Evolutionary conservation across 2,329 filamentous ascomycete genomes (phyloP).

Genomic region (Fusarium mexicanum): DNA sequence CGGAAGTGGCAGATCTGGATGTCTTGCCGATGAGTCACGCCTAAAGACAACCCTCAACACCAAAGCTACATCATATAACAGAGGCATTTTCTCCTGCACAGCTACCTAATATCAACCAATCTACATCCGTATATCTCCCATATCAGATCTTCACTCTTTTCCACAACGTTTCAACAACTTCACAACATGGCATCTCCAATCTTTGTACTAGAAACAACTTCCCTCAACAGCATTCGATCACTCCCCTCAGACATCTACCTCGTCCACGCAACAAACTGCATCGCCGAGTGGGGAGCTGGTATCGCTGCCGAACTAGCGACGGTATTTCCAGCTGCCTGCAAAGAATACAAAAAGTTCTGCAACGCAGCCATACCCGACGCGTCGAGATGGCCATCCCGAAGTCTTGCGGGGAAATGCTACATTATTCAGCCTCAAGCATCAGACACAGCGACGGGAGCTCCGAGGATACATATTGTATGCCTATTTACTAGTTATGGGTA

Average conservation of each 20-base stretch:
- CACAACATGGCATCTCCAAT: constrained; percentile 6
- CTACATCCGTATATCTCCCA: background rate
- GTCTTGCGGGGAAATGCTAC: constrained; percentile 41
- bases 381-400: constrained; percentile 27
- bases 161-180: accelerated
- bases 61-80: background rate
- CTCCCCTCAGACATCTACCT: constrained; percentile 35
- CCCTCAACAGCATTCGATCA: constrained; percentile 25
- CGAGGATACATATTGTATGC: constrained; percentile 32
- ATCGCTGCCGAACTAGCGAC: constrained; percentile 42
- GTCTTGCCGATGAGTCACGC: constrained; percentile 1
- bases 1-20: background rate
- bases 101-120: background rate
- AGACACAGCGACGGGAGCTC: constrained; percentile 34
- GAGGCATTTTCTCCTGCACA: background rate
- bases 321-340: constrained; percentile 41
- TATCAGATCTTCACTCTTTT: accelerated
- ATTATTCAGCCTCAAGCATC: constrained; percentile 43
- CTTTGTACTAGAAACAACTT: constrained; percentile 17
- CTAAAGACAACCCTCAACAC: background rate
- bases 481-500: constrained; percentile 35
- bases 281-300: constrained; percentile 45
- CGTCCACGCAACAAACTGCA: constrained; percentile 47
- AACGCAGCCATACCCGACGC: constrained; percentile 19
- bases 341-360: constrained; percentile 41